These are phyloP conservation scores for Podaxis sp. DNA, from an alignment of 768 basidiomycete genomes.

Conservation along the genomic window DNA sequence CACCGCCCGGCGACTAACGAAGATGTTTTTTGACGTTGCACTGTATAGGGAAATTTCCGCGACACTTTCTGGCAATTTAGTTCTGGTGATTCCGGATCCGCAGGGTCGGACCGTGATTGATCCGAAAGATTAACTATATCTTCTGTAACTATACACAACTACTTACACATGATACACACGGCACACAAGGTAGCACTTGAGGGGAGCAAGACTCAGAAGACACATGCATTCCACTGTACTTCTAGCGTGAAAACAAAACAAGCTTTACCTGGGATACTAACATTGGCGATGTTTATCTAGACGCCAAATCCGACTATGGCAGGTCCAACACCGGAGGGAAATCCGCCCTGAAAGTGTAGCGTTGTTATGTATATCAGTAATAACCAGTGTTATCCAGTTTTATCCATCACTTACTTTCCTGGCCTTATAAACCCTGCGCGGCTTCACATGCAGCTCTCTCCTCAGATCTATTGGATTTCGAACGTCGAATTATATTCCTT, in stretches of 20 bases:
- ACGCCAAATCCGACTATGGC: neutral
- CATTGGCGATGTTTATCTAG: neutral
- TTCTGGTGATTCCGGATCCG: neutral
- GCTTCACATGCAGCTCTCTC: too few species aligned
- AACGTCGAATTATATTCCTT: too few species aligned
- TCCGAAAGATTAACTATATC: constrained; percentile 2
- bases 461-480: too few species aligned
- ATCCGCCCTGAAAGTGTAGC: too few species aligned
- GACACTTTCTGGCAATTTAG: neutral
- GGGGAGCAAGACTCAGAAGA: neutral
- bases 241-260: neutral
- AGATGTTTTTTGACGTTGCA: neutral
- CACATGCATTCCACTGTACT: neutral
- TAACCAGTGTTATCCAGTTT: too few species aligned
- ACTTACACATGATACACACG: neutral
- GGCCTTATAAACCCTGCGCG: too few species aligned
- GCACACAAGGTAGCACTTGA: neutral
- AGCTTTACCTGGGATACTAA: neutral
- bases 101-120: neutral
- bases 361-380: too few species aligned
- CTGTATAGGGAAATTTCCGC: neutral
- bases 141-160: neutral
- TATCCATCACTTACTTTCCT: too few species aligned
- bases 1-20: neutral
- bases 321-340: neutral